These are phyloP conservation scores for Emergomyces pasteurianus DNA, from an alignment of 2,329 filamentous ascomycete species.

Conservation along the genomic window DNA sequence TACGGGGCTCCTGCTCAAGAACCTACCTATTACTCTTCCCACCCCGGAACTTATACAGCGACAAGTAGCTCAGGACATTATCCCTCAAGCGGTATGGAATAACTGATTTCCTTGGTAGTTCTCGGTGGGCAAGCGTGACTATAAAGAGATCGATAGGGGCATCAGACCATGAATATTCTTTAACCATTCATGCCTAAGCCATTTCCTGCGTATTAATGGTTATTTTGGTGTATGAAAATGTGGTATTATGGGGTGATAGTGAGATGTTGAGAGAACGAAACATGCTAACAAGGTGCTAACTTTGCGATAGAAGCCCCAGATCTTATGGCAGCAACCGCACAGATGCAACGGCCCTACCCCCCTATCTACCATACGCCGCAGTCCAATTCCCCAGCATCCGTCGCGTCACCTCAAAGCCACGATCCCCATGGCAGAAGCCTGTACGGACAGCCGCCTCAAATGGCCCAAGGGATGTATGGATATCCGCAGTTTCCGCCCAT, in stretches of 20 bases:
- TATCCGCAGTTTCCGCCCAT: conserved; percentile 47
- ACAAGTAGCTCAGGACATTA: conserved; percentile 73
- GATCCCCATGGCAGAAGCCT: conserved; percentile 75
- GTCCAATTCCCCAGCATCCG: conserved; percentile 86
- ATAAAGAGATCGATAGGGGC: background rate
- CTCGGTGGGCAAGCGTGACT: background rate
- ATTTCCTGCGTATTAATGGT: background rate
- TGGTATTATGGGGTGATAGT: background rate
- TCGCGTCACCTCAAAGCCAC: conserved; percentile 77
- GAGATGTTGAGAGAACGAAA: conserved; percentile 7
- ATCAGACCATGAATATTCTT: background rate
- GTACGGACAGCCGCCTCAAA: conserved; percentile 71
- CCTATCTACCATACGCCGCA: conserved; percentile 93
- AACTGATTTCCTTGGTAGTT: conserved; percentile 35
- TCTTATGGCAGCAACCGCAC: conserved; percentile 52
- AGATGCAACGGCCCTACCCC: conserved; percentile 64
- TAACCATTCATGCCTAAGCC: background rate
- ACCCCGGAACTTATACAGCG: conserved; percentile 72
- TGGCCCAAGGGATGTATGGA: conserved; percentile 77
- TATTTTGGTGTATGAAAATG: background rate
- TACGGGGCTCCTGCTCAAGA: conserved; percentile 62
- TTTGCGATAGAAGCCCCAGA: conserved; percentile 58
- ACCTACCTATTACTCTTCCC: conserved; percentile 61
- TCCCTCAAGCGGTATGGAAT: conserved; percentile 65
- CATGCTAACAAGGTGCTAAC: background rate